Base-by-base conservation (phyloP, 2,329 filamentous ascomycete species). In the Dothideomycetidae sp. region DNA sequence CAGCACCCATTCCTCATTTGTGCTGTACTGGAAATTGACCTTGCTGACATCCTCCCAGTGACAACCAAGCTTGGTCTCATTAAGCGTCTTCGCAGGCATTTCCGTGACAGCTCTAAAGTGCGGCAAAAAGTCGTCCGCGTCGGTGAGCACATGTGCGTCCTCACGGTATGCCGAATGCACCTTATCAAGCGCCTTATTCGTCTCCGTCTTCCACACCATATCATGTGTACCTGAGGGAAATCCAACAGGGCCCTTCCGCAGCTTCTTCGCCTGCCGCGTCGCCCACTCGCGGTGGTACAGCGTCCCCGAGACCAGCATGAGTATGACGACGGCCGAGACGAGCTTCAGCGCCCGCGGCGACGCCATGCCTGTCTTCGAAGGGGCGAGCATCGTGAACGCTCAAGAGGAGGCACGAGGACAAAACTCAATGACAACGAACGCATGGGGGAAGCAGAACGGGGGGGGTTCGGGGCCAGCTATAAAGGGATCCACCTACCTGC, bases 11-110 rank as follows among this genome's bases (percentile, higher is more conserved):
- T 36, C 40, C 11, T 43, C 39, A n/a, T 37, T 31, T 9, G 29
- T n/a, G n/a, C 15, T 31, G 31, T 42, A 44, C 15, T 42, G 40
- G 31, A 44, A 44, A 17, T 42, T 40, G 5, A 43, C 34, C 13
- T 42, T 43, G 28, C 29, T 33, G 11, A 21, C 12, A 18, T 43
- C 42, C 2, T 29, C 18, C 36, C 40, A 44, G 3, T 33, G 37
- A 23, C 42, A 44, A 5, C 40, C 16, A 5, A 33, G 30, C 10
- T 32, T 37, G 5, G 40, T 37, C 11, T 39, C 37, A 11, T 39
- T 33, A 9, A 31, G 23, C 14, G 37, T 37, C 7, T 38, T 21
- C 14, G 23, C 29, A 10, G 42, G 40, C 10, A 40, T 18, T 16
- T 38, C 18, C 13, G 41, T 35, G n/a, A 44, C 42, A 4, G 31